Conservation (phyloP, 495 filamentous ascomycete species). For the Daldinia decipiens region DNA sequence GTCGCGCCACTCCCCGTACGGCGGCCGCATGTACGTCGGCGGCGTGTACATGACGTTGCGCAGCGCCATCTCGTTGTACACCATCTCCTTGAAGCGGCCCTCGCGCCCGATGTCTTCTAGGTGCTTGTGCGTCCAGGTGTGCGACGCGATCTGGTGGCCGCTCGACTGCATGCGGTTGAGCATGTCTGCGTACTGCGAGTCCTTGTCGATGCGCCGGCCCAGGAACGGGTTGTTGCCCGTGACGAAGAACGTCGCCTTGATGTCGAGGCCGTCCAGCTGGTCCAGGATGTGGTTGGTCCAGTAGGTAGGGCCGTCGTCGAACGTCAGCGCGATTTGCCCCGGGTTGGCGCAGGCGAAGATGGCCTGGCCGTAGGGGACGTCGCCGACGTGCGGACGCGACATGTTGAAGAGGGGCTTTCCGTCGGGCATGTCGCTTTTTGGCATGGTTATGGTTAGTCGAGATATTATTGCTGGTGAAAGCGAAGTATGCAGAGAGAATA, state of each 20-base stretch:
- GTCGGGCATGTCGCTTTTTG: neutral
- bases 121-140: constrained; percentile 78
- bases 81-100: constrained; percentile 66
- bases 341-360: constrained; percentile 70
- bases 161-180: constrained; percentile 65
- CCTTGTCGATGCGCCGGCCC: constrained; percentile 33
- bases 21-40: constrained; percentile 81
- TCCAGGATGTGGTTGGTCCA: constrained; percentile 70
- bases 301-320: constrained; percentile 71
- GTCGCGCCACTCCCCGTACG: constrained; percentile 69
- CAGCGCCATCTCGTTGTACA: constrained; percentile 75
- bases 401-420: constrained; percentile 47
- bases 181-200: constrained; percentile 27
- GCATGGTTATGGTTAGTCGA: neutral
- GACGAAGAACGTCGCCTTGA: constrained; percentile 74
- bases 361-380: constrained; percentile 62
- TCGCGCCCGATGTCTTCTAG: constrained; percentile 61
- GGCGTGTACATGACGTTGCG: constrained; percentile 71
- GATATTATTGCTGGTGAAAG: neutral
- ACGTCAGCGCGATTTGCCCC: constrained; percentile 72
- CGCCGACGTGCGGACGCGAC: constrained; percentile 60
- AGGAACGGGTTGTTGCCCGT: constrained; percentile 68
- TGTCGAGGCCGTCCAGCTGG: constrained; percentile 62
- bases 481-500: neutral
- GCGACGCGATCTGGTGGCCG: constrained; percentile 76